Percentiles rank a stretch among this genome's conserved stretches.
These are phyloP conservation scores for Stylosanthes scabra DNA, from an alignment of 331 rosid species.

Conservation along the genomic window DNA sequence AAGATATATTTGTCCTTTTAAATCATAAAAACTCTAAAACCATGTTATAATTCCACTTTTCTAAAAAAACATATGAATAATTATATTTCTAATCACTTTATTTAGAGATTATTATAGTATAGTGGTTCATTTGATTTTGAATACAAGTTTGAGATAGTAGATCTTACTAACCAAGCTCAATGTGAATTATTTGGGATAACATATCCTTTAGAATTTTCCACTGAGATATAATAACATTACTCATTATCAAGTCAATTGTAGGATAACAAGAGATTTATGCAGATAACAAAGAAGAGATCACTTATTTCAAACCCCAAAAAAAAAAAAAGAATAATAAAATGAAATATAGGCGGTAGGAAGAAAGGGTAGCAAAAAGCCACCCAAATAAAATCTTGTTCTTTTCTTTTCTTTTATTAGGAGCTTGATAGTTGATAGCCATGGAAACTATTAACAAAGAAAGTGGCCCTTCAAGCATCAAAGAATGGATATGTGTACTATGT, in stretches of 20 bases:
- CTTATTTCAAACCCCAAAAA: conserved; percentile 40
- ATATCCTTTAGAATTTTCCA: background rate
- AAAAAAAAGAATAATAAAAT: background rate
- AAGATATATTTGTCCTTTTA: too few relatives aligned
- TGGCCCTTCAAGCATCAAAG: conserved; percentile 83
- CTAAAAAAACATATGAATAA: too few relatives aligned
- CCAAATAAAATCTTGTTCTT: conserved; percentile 43
- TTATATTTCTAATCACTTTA: too few relatives aligned
- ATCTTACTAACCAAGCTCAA: background rate
- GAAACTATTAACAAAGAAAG: conserved; percentile 57
- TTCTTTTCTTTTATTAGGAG: conserved; percentile 52
- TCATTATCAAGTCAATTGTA: background rate
- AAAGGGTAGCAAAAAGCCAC: conserved; percentile 44
- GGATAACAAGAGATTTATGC: background rate
- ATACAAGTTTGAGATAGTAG: background rate
- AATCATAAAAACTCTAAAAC: too few relatives aligned
- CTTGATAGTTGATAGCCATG: conserved; percentile 58
- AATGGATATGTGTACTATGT: conserved; percentile 54
- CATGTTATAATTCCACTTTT: too few relatives aligned
- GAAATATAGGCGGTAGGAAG: conserved; percentile 42
- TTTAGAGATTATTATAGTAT: background rate
- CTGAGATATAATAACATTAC: background rate
- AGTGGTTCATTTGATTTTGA: too few relatives aligned
- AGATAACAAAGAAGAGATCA: background rate
- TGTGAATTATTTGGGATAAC: background rate